Conservation (phyloP, 306 rosid genomes). For the Amphicarpaea edgeworthii region DNA sequence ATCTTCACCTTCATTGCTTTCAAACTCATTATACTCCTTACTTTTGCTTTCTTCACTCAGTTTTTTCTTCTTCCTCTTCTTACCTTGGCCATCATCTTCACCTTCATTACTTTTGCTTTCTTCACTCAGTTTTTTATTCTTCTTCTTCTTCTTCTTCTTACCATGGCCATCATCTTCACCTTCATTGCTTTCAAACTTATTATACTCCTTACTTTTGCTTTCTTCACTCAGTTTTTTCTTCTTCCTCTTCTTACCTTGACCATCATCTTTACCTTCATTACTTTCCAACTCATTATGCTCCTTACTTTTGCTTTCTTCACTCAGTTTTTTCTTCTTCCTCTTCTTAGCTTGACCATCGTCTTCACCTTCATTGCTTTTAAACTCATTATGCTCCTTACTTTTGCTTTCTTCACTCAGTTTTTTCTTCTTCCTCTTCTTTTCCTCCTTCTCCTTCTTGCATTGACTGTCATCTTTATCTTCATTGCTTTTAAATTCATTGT, state of each 20-base stretch:
- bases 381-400: not conserved
- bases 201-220: not conserved
- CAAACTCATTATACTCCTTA: not conserved
- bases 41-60: not conserved
- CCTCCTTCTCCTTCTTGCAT: not conserved
- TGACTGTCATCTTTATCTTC: not conserved
- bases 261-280: not conserved
- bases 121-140: not conserved
- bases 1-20: not conserved
- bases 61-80: not conserved
- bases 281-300: not conserved
- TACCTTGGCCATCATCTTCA: not conserved
- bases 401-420: not conserved
- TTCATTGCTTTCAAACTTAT: not conserved
- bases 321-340: not conserved
- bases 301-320: not conserved
- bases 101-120: not conserved
- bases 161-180: not conserved
- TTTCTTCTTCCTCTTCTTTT: not conserved
- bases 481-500: not conserved
- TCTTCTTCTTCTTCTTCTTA: not conserved
- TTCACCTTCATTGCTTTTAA: not conserved
- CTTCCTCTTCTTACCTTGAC: not conserved
- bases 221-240: not conserved
- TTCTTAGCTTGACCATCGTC: not conserved